phyloP scores from a whole-genome alignment of 169 alveolate species.

The Plasmodium coatneyi region DNA sequence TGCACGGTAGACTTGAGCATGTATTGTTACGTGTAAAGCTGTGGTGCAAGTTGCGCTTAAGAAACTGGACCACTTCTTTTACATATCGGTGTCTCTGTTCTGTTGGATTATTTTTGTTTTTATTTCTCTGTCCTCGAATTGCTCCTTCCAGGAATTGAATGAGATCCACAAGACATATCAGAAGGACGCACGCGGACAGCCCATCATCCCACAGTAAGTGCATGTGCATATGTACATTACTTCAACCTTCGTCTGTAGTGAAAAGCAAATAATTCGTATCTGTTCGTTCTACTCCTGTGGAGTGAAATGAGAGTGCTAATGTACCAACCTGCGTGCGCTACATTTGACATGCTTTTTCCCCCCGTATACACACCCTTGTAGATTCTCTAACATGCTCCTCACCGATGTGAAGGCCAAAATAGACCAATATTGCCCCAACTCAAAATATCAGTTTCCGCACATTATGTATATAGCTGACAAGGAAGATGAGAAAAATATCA shows the following conservation, averaged over 20 bases:
- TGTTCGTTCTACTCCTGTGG: neutral
- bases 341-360: neutral
- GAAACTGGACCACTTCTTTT: neutral
- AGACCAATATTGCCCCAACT: neutral
- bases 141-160: neutral
- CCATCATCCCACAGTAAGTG: neutral
- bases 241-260: neutral
- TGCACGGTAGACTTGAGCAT: neutral
- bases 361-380: neutral
- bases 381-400: slow-evolving; percentile 7
- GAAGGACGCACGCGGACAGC: neutral
- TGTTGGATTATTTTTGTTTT: neutral
- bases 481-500: neutral
- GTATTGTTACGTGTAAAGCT: neutral
- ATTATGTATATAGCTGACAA: neutral
- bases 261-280: neutral
- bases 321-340: neutral
- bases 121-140: neutral
- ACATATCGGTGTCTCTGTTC: neutral
- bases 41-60: neutral
- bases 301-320: neutral
- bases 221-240: neutral
- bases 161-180: neutral
- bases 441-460: neutral
- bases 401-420: neutral